A percentile compares a stretch with the other conserved stretches of the same genome.
These are phyloP conservation scores for Aspergillus uvarum DNA, from an alignment of 2,329 filamentous ascomycete species.

Conservation along the genomic window DNA sequence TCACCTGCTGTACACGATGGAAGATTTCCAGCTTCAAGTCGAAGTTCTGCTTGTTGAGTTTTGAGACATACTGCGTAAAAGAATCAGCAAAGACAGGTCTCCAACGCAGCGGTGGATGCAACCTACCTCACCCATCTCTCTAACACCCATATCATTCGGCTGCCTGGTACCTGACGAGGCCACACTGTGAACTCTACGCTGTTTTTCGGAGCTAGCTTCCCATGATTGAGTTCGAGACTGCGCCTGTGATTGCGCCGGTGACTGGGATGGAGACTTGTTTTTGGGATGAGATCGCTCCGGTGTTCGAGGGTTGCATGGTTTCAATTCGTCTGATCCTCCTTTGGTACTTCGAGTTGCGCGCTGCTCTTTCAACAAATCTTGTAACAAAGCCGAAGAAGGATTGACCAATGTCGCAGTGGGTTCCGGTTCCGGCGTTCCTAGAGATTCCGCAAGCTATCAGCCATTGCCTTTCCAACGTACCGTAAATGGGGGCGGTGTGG, in stretches of 20 bases:
- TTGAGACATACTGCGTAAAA: conserved; percentile 40
- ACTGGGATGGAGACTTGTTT: conserved; percentile 14
- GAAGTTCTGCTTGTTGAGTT: conserved; percentile 46
- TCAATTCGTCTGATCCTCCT: conserved; percentile 25
- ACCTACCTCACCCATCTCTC: conserved; percentile 45
- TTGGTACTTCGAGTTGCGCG: conserved; percentile 39
- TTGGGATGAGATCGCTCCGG: conserved; percentile 22
- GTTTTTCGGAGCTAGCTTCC: conserved; percentile 37
- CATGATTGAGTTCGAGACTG: conserved; percentile 26
- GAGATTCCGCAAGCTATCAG: conserved; percentile 10
- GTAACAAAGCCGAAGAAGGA: conserved; percentile 40
- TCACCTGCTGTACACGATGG: conserved; percentile 40
- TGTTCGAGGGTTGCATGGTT: conserved; percentile 25
- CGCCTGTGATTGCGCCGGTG: conserved; percentile 11
- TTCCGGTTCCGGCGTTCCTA: conserved; percentile 32
- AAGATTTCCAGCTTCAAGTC: conserved; percentile 46
- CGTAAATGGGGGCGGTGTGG: no score
- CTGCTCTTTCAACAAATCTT: conserved; percentile 44
- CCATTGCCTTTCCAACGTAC: background rate
- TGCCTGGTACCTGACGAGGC: conserved; percentile 33
- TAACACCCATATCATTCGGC: conserved; percentile 43
- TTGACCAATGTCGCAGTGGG: conserved; percentile 36
- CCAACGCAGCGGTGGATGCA: background rate
- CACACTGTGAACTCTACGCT: conserved; percentile 31
- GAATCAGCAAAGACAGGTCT: conserved; percentile 16